These are phyloP conservation scores for Botrytis porri DNA, from an alignment of 2,329 filamentous ascomycete genomes.

Conservation along the genomic window DNA sequence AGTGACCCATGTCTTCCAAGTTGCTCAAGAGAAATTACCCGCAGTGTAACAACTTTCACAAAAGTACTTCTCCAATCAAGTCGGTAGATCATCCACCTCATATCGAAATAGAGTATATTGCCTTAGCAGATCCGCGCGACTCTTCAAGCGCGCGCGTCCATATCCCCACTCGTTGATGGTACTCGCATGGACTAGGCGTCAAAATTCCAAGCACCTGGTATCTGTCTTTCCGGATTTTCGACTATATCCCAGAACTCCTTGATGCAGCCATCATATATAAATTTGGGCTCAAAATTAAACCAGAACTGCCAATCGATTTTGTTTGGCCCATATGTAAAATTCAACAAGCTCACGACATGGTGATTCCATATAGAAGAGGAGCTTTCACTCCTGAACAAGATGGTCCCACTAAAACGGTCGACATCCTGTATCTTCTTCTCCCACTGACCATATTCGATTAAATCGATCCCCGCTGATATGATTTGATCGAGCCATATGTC, in stretches of 20 bases:
- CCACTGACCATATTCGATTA: not conserved
- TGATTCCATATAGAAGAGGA: too few species aligned
- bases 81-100: too few species aligned
- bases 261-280: accelerated
- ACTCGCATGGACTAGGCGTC: not conserved
- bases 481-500: not conserved
- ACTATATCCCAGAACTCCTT: not conserved
- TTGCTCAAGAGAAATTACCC: not conserved
- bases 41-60: not conserved
- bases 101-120: not conserved
- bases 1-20: not conserved
- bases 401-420: not conserved
- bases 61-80: not conserved
- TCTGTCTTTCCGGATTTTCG: not conserved
- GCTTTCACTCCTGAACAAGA: too few species aligned
- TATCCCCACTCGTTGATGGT: too few species aligned
- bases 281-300: not conserved
- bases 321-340: not conserved
- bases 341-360: not conserved
- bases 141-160: not conserved
- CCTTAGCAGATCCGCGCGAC: accelerated
- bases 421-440: not conserved
- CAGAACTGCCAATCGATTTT: not conserved
- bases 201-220: not conserved
- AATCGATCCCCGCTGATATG: not conserved